These are phyloP conservation scores for Alternaria sp. DNA, from an alignment of 2,329 filamentous ascomycete genomes.

Conservation along the genomic window DNA sequence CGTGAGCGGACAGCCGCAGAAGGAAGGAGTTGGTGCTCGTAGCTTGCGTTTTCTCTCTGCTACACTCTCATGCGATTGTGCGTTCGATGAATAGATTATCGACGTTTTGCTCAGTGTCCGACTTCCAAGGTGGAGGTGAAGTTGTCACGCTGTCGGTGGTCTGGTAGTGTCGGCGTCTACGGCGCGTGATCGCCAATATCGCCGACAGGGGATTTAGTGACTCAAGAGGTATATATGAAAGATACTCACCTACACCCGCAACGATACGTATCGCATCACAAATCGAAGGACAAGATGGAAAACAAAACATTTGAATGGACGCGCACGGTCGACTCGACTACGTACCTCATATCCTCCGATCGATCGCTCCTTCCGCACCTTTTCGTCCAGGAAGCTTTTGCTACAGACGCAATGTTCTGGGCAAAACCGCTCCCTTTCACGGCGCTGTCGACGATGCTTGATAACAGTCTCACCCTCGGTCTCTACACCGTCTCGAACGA, in stretches of 20 bases:
- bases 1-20: too few relatives aligned
- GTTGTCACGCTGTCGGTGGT: not conserved
- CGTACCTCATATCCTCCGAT: conserved; percentile 41
- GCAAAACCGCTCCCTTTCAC: conserved; percentile 33
- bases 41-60: too few relatives aligned
- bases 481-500: conserved; percentile 29
- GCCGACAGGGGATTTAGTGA: not conserved
- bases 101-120: not conserved
- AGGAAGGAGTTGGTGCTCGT: too few relatives aligned
- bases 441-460: conserved; percentile 35
- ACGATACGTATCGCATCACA: not conserved
- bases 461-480: conserved; percentile 45
- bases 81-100: not conserved
- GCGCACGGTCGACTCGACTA: conserved; percentile 26
- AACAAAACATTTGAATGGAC: conserved; percentile 35
- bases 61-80: too few relatives aligned
- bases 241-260: not conserved
- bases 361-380: conserved; percentile 34
- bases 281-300: conserved; percentile 21
- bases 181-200: conserved; percentile 3
- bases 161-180: conserved; percentile 5
- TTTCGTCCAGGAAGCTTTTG: conserved; percentile 44
- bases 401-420: conserved; percentile 43
- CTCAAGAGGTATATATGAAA: conserved; percentile 5
- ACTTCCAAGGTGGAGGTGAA: not conserved